Evolutionary conservation across 148 eudicot species (phyloP), one percentile per base, ranked within the genome.

Genomic region (Dianthus caryophyllus): DNA sequence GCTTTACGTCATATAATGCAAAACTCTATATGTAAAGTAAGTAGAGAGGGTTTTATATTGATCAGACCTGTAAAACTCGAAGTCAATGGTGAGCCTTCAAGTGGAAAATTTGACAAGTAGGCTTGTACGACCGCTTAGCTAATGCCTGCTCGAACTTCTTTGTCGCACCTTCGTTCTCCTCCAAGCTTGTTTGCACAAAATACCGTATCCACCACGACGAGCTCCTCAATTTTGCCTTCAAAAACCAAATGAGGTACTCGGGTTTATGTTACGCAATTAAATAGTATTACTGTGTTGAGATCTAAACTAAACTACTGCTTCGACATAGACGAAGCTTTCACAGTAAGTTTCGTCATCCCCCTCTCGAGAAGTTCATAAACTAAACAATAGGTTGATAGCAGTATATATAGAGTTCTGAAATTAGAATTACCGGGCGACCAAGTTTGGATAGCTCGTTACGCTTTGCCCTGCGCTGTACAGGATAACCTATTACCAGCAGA

Each of bases 91-190:
- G 73, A 16, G 77, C 76, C 50, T 80, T 80, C 61, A 80, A 61
- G 78, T 76, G 83, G 60, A 80, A 76, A 70, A 76, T 61, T 73
- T 76, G 83, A 65, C 83, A 80, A 48, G 72, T 66, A 4, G 83
- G 67, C 66, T 58, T 69, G 75, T 73, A 80, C 12, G 77, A 76
- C 14, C 69, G 71, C 70, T 76, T 80, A 17, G 59, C 69, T 0
- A 70, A 31, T 47, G 83, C 75, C 58, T 80, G 80, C 5, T 76
- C 80, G 10, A 80, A 76, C 73, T 80, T 80, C 71, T 80, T 80
- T 4, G 73, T 51, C 4, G 75, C 83, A 26, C 70, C 57, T 67
- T 80, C 83, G n/a, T 80, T 80, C 70, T 76, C 83, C 62, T 80
- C 78, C 67, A 80, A 61, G 64, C 83, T 71, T 43, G 75, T 80